Conservation (phyloP, 78 protist genomes). For the Dictyostelium brefeldianum region DNA sequence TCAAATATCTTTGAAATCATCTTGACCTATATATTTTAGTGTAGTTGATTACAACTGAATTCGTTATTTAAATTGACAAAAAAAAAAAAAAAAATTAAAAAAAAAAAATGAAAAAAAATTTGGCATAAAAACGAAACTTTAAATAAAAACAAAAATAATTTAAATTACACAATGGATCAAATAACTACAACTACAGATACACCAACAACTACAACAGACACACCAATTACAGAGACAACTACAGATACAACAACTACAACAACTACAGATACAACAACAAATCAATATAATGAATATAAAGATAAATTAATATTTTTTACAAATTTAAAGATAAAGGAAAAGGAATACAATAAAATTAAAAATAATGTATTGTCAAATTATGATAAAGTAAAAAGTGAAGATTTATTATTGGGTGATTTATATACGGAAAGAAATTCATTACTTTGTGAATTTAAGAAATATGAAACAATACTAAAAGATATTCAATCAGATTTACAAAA, state of each 20-base stretch:
- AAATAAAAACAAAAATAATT: too few species aligned
- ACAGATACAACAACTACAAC: neutral
- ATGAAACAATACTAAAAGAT: constrained; percentile 19
- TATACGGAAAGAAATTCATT: constrained; percentile 1
- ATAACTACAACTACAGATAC: neutral
- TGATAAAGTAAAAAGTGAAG: constrained; percentile 14
- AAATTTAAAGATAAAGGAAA: constrained; percentile 24
- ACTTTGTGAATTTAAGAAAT: constrained; percentile 10
- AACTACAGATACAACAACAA: neutral
- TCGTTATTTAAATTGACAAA: too few species aligned
- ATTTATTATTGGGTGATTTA: neutral
- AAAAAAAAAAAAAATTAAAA: too few species aligned
- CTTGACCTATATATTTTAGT: neutral
- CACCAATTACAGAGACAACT: neutral
- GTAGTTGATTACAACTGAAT: too few species aligned
- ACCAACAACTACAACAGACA: too few species aligned
- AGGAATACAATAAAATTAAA: constrained; percentile 35
- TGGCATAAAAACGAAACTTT: too few species aligned
- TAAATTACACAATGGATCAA: neutral
- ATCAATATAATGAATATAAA: neutral
- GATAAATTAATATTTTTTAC: neutral
- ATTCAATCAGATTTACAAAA: constrained; percentile 22
- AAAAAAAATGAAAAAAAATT: neutral
- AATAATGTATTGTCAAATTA: neutral
- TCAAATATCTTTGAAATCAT: constrained; percentile 73